Conservation (phyloP, 2,329 filamentous ascomycete species). For the Pseudocercospora ulei region DNA sequence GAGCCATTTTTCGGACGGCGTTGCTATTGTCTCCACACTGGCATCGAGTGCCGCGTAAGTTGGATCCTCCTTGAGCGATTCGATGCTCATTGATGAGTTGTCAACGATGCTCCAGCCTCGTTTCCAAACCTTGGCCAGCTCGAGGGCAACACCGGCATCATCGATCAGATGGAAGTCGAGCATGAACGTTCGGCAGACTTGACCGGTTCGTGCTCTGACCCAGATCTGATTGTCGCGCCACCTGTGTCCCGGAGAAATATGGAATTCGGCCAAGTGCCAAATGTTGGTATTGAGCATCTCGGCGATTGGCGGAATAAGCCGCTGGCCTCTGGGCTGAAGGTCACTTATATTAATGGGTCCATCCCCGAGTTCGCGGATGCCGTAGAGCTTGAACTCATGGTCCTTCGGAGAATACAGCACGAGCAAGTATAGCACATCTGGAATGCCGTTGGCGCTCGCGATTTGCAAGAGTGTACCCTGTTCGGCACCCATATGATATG, state of each 20-base stretch:
- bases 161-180: constrained; percentile 62
- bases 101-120: constrained; percentile 42
- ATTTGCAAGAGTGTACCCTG: constrained; percentile 69
- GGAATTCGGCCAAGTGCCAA: constrained; percentile 45
- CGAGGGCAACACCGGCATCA: constrained; percentile 40
- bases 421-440: constrained; percentile 46
- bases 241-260: constrained; percentile 35
- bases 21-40: constrained; percentile 23
- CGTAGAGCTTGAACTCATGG: constrained; percentile 94
- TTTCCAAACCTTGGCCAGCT: constrained; percentile 61
- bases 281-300: constrained; percentile 45
- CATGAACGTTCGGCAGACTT: constrained; percentile 55
- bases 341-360: constrained; percentile 18
- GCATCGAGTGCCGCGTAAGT: constrained; percentile 33
- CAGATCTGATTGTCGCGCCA: constrained; percentile 40
- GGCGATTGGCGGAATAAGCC: constrained; percentile 53
- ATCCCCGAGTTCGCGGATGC: constrained; percentile 40
- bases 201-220: constrained; percentile 48
- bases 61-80: constrained; percentile 35
- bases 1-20: constrained; percentile 65
- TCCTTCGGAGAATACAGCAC: constrained; percentile 83
- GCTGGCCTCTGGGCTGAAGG: constrained; percentile 48
- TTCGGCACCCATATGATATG: constrained; percentile 68
- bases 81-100: constrained; percentile 36
- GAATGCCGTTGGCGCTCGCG: constrained; percentile 35